Evolutionary conservation across 345 rosid species (phyloP).

Genomic region (Erysimum cheiranthoides): DNA sequence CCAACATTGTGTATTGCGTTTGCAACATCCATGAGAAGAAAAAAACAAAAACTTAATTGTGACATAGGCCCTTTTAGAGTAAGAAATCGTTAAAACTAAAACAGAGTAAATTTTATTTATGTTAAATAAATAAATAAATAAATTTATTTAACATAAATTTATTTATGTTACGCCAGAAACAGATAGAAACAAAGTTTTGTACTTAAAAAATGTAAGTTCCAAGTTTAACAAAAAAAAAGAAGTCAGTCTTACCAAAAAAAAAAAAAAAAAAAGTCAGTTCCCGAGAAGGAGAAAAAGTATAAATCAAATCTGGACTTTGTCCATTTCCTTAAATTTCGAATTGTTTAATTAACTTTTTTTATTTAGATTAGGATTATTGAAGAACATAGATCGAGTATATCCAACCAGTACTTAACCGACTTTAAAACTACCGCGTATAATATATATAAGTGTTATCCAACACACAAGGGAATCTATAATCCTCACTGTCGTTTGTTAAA

Average conservation of each 20-base stretch:
- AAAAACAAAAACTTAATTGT: neutral
- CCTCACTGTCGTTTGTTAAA: neutral
- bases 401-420: neutral
- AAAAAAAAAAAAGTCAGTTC: too few relatives aligned
- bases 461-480: neutral
- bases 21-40: neutral
- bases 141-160: too few relatives aligned
- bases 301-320: neutral
- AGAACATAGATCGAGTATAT: neutral
- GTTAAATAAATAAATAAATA: too few relatives aligned
- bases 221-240: too few relatives aligned
- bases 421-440: too few relatives aligned
- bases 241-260: too few relatives aligned
- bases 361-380: neutral
- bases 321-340: neutral
- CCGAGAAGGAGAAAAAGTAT: neutral
- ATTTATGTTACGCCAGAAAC: neutral
- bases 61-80: neutral
- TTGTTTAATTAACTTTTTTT: neutral
- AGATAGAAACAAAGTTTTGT: neutral
- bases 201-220: neutral
- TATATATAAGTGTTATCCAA: neutral
- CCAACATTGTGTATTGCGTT: neutral
- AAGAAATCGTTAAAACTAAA: slow-evolving; percentile 23
- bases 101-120: too few relatives aligned